These are phyloP conservation scores for Henckelia pumila DNA, from an alignment of 257 asterid species.

Conservation along the genomic window DNA sequence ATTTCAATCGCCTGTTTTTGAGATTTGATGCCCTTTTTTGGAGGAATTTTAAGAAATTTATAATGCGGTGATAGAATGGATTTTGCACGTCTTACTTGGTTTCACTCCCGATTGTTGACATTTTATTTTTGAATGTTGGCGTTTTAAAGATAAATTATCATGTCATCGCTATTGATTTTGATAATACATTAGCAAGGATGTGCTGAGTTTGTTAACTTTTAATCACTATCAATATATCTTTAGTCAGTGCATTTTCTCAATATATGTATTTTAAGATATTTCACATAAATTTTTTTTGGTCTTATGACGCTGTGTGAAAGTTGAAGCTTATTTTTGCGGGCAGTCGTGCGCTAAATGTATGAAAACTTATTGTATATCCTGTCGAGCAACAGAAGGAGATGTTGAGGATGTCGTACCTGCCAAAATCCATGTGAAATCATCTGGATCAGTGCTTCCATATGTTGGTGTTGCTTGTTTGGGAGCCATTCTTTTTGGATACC, in stretches of 20 bases:
- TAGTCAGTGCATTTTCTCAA: not conserved
- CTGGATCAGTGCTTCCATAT: slow-evolving; percentile 82
- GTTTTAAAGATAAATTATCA: not conserved
- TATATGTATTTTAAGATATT: not conserved
- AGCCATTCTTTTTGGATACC: slow-evolving; percentile 89
- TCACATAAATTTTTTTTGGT: slow-evolving; percentile 9
- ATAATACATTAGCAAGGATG: not conserved
- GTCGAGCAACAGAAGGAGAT: slow-evolving; percentile 54
- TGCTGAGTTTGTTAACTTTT: not conserved
- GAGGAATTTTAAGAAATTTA: not conserved
- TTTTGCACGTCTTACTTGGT: not conserved
- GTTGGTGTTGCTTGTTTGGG: slow-evolving; percentile 95
- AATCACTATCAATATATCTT: not conserved
- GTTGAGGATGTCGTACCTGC: slow-evolving; percentile 53
- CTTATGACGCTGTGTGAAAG: not conserved
- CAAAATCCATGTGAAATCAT: slow-evolving; percentile 53
- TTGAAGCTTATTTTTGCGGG: not conserved
- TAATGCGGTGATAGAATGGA: not conserved
- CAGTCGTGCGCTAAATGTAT: slow-evolving; percentile 1
- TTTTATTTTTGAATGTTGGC: not conserved
- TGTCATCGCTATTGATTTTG: not conserved
- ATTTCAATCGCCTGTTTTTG: slow-evolving; percentile 3
- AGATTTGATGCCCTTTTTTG: not conserved
- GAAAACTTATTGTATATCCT: slow-evolving; percentile 11
- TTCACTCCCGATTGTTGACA: not conserved